phyloP scores from a whole-genome alignment of 371 early-diverging fungal genomes.

The Mortierella sp. region DNA sequence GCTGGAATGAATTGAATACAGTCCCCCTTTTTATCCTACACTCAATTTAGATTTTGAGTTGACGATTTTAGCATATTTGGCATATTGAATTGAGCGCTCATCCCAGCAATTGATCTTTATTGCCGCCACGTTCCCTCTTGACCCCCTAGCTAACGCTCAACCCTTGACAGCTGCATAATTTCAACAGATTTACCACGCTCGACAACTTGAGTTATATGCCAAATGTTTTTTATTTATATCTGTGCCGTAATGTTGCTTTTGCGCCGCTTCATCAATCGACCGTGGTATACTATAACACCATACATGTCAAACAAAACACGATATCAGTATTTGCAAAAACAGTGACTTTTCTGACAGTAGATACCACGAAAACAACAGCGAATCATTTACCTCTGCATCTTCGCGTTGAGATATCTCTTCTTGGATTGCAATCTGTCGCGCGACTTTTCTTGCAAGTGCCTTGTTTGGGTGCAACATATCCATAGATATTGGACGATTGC shows the following conservation, averaged over 20 bases:
- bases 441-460: constrained; percentile 46
- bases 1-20: background rate
- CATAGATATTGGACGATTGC: constrained; percentile 27
- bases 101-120: too few species aligned
- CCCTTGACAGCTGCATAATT: too few species aligned
- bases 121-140: too few species aligned
- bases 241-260: background rate
- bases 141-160: background rate
- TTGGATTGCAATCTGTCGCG: constrained; percentile 38
- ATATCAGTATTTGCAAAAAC: background rate
- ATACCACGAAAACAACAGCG: background rate
- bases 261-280: constrained; percentile 16
- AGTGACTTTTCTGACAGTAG: too few species aligned
- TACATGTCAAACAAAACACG: too few species aligned
- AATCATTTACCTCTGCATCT: constrained; percentile 37
- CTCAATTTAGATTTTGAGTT: background rate
- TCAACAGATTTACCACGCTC: too few species aligned
- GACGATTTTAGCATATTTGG: background rate
- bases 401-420: constrained; percentile 24
- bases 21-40: background rate
- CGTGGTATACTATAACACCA: constrained; percentile 28
- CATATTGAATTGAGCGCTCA: background rate
- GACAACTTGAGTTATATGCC: too few species aligned
- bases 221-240: background rate
- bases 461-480: constrained; percentile 46